Conservation (phyloP, 768 basidiomycete genomes). For the Austroboletus festivus region DNA sequence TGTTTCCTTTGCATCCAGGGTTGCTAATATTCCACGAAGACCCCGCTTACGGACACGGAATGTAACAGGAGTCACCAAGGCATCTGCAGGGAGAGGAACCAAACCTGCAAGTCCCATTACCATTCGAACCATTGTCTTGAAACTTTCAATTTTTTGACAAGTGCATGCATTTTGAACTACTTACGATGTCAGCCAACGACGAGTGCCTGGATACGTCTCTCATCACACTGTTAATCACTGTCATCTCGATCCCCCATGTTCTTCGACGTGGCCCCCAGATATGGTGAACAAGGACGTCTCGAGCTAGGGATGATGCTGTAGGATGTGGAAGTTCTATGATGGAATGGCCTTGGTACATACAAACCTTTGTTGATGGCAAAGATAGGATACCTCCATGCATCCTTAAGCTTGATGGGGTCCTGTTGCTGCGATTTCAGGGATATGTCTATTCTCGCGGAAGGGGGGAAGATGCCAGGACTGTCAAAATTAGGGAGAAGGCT, state of each 20-base stretch:
- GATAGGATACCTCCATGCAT: constrained; percentile 70
- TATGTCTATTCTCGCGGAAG: constrained; percentile 69
- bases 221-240: constrained; percentile 80
- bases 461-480: constrained; percentile 65
- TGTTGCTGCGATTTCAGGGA: constrained; percentile 58
- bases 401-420: constrained; percentile 59
- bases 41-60: constrained; percentile 74
- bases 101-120: constrained; percentile 79
- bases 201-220: constrained; percentile 81
- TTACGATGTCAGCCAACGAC: constrained; percentile 79
- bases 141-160: constrained; percentile 1
- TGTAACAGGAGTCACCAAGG: constrained; percentile 91
- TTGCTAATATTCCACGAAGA: constrained; percentile 75
- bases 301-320: constrained; percentile 40
- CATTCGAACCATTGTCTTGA: constrained; percentile 47
- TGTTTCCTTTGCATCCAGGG: constrained; percentile 70
- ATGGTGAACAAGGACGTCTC: constrained; percentile 73
- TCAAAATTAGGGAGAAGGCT: constrained; percentile 51
- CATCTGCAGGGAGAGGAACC: constrained; percentile 86
- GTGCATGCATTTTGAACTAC: constrained; percentile 10
- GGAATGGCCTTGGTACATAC: background rate
- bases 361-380: constrained; percentile 66
- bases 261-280: constrained; percentile 85
- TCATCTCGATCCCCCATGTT: constrained; percentile 95
- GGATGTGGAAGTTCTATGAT: background rate